These are phyloP conservation scores for Diplodia mutila DNA, from an alignment of 2,329 filamentous ascomycete genomes.

Conservation along the genomic window DNA sequence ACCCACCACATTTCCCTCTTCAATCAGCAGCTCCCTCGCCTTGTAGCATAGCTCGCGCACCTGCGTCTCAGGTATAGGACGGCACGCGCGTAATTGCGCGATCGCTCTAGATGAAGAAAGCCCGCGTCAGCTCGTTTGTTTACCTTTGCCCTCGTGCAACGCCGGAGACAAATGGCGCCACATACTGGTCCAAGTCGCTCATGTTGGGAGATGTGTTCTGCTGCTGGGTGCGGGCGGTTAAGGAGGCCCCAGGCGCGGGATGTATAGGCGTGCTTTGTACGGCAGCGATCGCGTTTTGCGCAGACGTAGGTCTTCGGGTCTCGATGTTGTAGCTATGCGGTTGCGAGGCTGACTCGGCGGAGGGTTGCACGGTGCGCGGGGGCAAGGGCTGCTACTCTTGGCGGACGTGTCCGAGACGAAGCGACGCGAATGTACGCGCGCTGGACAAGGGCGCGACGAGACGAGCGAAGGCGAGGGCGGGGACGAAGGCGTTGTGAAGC, in stretches of 20 bases:
- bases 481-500: neutral
- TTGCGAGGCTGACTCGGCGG: constrained; percentile 3
- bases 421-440: neutral
- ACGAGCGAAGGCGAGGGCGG: neutral
- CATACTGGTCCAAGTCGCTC: constrained; percentile 91
- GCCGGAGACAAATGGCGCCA: constrained; percentile 30
- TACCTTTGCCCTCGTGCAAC: neutral
- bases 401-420: neutral
- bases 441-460: neutral
- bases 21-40: constrained; percentile 91
- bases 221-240: neutral
- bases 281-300: neutral
- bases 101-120: constrained; percentile 69
- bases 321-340: neutral
- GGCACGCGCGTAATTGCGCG: constrained; percentile 90
- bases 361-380: neutral
- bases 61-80: constrained; percentile 91
- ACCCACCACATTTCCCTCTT: constrained; percentile 95
- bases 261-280: neutral
- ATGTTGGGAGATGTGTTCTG: constrained; percentile 55
- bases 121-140: neutral
- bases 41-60: constrained; percentile 98
- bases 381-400: neutral
- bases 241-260: neutral
- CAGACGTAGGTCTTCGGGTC: neutral